A percentile compares a stretch with the other conserved stretches of the same genome.
phyloP scores from a whole-genome alignment of 75 land plant species.

The Sequoiadendron giganteum region DNA sequence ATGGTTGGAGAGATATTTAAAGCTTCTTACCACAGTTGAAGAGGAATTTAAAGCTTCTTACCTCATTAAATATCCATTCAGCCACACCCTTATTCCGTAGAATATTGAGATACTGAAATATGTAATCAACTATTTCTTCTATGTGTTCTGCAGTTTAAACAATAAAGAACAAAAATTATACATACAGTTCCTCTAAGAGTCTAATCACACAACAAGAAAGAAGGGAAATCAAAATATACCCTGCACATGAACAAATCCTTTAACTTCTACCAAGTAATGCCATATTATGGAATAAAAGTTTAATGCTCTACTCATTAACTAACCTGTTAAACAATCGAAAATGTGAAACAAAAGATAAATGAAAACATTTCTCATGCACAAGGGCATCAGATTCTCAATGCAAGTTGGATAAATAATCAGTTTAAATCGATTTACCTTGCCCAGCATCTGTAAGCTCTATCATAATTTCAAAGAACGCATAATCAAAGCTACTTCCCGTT shows the following conservation, averaged over 20 bases:
- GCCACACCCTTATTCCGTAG: slow-evolving; percentile 52
- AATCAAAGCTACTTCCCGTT: slow-evolving; percentile 66
- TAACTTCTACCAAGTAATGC: too few relatives aligned
- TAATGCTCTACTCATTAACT: not conserved
- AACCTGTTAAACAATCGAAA: too few relatives aligned
- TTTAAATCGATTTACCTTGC: slow-evolving; percentile 49
- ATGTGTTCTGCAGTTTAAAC: slow-evolving; percentile 57
- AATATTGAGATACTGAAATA: slow-evolving; percentile 72
- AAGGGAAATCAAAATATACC: not conserved
- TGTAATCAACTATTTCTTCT: slow-evolving; percentile 69
- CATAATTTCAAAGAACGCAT: slow-evolving; percentile 71
- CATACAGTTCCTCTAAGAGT: not conserved
- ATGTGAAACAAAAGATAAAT: not conserved
- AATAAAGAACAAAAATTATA: not conserved
- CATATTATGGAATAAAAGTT: not conserved
- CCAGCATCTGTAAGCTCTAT: slow-evolving; percentile 96
- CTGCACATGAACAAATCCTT: not conserved
- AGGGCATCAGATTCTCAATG: not conserved
- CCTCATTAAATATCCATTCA: slow-evolving; percentile 97
- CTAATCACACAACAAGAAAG: not conserved
- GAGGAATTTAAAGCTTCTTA: slow-evolving; percentile 21
- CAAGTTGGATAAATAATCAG: not conserved
- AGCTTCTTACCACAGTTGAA: too few relatives aligned
- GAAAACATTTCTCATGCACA: not conserved
- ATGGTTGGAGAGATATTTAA: too few relatives aligned